These are phyloP conservation scores for Musa troglodytarum DNA, from an alignment of 176 grass and related monocot genomes.

Conservation along the genomic window DNA sequence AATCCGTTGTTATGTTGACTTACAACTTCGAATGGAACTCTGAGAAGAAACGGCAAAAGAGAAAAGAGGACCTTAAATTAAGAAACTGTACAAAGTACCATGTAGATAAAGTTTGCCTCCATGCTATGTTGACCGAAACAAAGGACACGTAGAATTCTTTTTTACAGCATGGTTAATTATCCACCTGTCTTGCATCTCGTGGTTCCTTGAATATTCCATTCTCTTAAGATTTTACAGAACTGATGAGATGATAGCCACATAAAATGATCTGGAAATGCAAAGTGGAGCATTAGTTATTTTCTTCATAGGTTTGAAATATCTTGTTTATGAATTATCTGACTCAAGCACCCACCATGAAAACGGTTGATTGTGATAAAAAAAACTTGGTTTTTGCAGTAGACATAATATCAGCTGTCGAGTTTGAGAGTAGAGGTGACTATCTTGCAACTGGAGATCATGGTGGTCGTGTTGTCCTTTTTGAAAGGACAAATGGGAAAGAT, in stretches of 20 bases:
- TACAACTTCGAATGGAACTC: too few relatives aligned
- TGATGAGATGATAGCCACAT: background rate
- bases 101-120: too few relatives aligned
- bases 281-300: too few relatives aligned
- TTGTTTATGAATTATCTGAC: background rate
- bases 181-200: background rate
- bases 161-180: background rate
- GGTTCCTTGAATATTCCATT: background rate
- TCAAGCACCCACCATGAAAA: background rate
- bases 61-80: too few relatives aligned
- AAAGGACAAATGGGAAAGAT: slow-evolving; percentile 6
- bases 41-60: too few relatives aligned
- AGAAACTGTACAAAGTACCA: too few relatives aligned
- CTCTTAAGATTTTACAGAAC: background rate
- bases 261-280: too few relatives aligned
- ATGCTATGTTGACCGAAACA: too few relatives aligned
- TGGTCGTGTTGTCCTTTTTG: slow-evolving; percentile 38
- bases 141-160: background rate
- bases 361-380: background rate
- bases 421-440: slow-evolving; percentile 32
- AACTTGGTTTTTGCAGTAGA: slow-evolving; percentile 20
- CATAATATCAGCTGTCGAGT: slow-evolving; percentile 30
- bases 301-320: background rate
- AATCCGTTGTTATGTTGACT: too few relatives aligned
- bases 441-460: slow-evolving; percentile 40